Evolutionary conservation across 2,329 filamentous ascomycete genomes (phyloP), one percentile per base, ranked within the genome.

Genomic region (Arthrobotrys pseudoclavata): DNA sequence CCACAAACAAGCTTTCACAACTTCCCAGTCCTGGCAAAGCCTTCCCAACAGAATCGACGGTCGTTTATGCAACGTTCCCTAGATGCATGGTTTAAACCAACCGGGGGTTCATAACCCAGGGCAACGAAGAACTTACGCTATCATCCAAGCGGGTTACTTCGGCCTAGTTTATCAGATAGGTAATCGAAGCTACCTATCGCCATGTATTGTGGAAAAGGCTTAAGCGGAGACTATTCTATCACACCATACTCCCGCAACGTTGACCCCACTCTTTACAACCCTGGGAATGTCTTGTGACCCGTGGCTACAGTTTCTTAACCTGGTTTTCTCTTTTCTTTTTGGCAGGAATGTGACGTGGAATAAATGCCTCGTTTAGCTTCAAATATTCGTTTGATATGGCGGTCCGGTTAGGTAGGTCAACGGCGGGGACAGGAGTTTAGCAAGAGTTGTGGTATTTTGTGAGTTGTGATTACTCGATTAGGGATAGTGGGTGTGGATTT

Each of bases 31-130:
- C 22, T 10, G 47, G 12, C 47, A 53, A 53, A 6, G 22, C 20
- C n/a, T 18, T 34, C 50, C 50, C 50, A 53, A 53, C 50, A 34
- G 52, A 57, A 18, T 57, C 29, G 31, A 57, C 29, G 52, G 52
- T 57, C 52, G 52, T 37, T 57, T 57, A 57, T 57, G 52, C 52
- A 57, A 57, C 50, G 12, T 1, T 31, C n/a, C n/a, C n/a, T n/a
- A n/a, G n/a, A n/a, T n/a, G n/a, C n/a, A n/a, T n/a, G n/a, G n/a
- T n/a, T n/a, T n/a, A n/a, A 29, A 15, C 26, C 26, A 55, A 37
- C 7, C 29, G 1, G n/a, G 13, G 7, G 31, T 45, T 20, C 3
- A 20, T 0, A 57, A 57, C 40, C 31, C 52, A 24, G 50, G 50
- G 50, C 31, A 31, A n/a, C 4, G 10, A 45, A n/a, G 9, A 45